Evolutionary conservation across 2,329 filamentous ascomycete genomes (phyloP), one percentile per base, ranked within the genome.

Genomic region (Fusarium tricinctum): DNA sequence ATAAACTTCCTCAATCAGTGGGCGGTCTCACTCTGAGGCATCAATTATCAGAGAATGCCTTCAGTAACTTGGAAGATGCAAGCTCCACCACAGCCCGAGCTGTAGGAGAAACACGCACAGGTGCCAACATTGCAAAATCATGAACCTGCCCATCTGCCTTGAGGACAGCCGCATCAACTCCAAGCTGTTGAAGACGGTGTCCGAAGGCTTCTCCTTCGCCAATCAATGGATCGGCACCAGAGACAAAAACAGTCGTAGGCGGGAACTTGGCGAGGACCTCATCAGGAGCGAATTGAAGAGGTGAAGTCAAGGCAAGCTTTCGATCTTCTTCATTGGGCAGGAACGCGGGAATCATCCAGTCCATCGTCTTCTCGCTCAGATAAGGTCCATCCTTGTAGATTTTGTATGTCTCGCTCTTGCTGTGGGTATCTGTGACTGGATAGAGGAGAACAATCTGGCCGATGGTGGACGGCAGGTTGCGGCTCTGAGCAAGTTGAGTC

Each of bases 301-400:
- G 64, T 1, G 64, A 68, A 4, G 64, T 68, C 14, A 68, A 26
- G 4, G 63, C 52, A 1, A 67, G 58, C 13, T 53, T 58, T 10
- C 63, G 23, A 6, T 68, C 58, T 5, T 55, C 58, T 8, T 68
- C 17, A 0, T 59, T 58, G 0, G 64, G 64, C 0, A 63, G 44
- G 1, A 68, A 68, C 0, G 63, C 64, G 0, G 38, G 52, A 2
- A 67, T 67, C 64, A 68, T 68, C 64, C 64, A 68, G 38, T 68
- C 64, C 64, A 68, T 67, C 0, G 63, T 67, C 58, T 59, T 68
- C 40, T 68, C 64, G 6, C 58, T 32, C 2, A 68, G 49, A 14
- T 68, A 68, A 2, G 64, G 64, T 7, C 64, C 64, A 10, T 68
- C 40, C 20, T 59, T 45, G 26, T 49, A 68, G 8, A 19, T 68